Conservation (phyloP, 176 grass and related monocot genomes). For the Carex scoparia region DNA sequence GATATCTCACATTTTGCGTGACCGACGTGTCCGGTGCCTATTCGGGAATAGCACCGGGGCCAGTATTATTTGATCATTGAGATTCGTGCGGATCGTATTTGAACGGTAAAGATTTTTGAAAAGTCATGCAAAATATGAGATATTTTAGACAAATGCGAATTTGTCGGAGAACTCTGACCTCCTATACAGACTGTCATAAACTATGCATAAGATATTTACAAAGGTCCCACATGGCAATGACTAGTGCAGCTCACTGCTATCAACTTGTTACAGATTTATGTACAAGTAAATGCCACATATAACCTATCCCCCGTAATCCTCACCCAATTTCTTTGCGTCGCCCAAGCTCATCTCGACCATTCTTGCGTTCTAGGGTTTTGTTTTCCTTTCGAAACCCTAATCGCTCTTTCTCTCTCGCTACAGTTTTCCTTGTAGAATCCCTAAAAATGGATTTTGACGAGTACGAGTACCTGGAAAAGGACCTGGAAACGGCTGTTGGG, state of each 20-base stretch:
- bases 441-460: constrained; percentile 86
- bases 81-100: too few species aligned
- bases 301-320: neutral
- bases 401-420: neutral
- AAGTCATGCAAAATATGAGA: too few species aligned
- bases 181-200: too few species aligned
- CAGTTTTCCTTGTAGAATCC: neutral
- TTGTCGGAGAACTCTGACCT: too few species aligned
- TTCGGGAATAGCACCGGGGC: too few species aligned
- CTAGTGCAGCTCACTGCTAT: neutral
- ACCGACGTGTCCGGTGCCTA: too few species aligned
- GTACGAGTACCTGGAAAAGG: constrained; percentile 97
- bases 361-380: constrained; percentile 13
- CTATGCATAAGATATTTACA: too few species aligned
- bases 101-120: too few species aligned
- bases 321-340: neutral
- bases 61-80: too few species aligned
- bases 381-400: constrained; percentile 11
- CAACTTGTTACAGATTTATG: neutral
- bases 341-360: too few species aligned
- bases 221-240: neutral
- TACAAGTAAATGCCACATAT: neutral
- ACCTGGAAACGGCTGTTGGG: constrained; percentile 93
- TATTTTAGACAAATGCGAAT: too few species aligned
- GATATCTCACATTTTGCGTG: too few species aligned